Evolutionary conservation across 1,139 yeast species (phyloP).

Genomic region (Taphrina betulina): DNA sequence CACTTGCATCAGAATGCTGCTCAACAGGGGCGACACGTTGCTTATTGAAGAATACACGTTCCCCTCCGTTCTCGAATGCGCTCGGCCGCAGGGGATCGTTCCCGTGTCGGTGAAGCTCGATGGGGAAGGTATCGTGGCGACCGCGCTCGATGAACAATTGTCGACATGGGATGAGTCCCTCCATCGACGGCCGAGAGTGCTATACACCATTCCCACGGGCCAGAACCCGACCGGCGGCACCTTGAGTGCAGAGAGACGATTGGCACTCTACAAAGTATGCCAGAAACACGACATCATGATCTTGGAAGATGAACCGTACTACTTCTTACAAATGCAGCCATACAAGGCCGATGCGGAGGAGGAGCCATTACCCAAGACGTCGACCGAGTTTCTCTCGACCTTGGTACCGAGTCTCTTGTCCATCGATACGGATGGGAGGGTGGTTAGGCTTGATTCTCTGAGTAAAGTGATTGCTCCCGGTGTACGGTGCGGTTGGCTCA

Average conservation of each 20-base stretch:
- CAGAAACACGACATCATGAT: conserved; percentile 76
- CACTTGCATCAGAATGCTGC: conserved; percentile 74
- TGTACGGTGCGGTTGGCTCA: conserved; percentile 84
- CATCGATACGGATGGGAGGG: conserved; percentile 85
- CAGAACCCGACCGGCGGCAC: conserved; percentile 95
- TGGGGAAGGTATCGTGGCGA: conserved; percentile 74
- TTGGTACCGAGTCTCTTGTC: conserved; percentile 78
- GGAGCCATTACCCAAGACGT: conserved; percentile 44
- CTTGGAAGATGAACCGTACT: conserved; percentile 89
- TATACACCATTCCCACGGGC: conserved; percentile 87
- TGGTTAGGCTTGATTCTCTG: conserved; percentile 82
- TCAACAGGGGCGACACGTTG: conserved; percentile 72
- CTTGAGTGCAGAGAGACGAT: conserved; percentile 68
- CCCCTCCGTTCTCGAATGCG: conserved; percentile 80
- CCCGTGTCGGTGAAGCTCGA: conserved; percentile 79
- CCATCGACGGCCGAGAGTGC: conserved; percentile 67
- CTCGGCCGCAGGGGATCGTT: conserved; percentile 67
- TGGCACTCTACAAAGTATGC: conserved; percentile 66
- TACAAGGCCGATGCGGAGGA: conserved; percentile 46
- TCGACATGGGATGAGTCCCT: conserved; percentile 57
- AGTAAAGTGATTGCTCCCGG: conserved; percentile 95
- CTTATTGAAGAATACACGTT: conserved; percentile 82
- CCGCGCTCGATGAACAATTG: conserved; percentile 61
- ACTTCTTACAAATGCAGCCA: conserved; percentile 73
- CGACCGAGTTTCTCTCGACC: conserved; percentile 61